Evolutionary conservation across 75 land plant species (phyloP), one percentile per base, ranked within the genome.

Genomic region (Gnetum montanum): DNA sequence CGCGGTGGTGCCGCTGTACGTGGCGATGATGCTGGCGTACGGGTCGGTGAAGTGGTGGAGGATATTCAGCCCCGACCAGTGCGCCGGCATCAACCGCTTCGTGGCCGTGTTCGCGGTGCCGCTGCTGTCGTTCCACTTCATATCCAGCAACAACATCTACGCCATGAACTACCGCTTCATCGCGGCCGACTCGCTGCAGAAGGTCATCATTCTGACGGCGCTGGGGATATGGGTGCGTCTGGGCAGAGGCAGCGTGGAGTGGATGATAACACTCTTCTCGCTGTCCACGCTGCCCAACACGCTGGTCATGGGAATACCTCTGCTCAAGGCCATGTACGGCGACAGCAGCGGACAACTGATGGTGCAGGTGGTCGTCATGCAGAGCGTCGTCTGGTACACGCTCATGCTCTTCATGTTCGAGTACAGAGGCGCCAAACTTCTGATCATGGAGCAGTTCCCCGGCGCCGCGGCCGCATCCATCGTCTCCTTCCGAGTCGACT

Each of bases 31-130:
- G 40, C 46, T 87, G 36, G 97, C 97, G 10, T 87, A 86, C 53
- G 97, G 97, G 28, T 83, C 93, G 1, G 93, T 86, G 34, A 91
- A 76, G 59, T 91, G 97, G 97, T 90, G 96, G 96, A 63, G 64
- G 60, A 90, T 90, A 58, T 78, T 90, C 47, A 64, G 70, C 15
- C 97, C 97, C 1, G 78, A 74, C 51, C 97, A 91, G 37, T 91
- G 97, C 72, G 75, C 85, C 6, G 97, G 97, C 48, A 87, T 91
- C 66, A 91, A 91, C 78, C 82, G 97, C 5, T 91, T 91, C 57
- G 97, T 91, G 15, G 93, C 97, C 3, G 74, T 91, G 25, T 91
- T 91, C 60, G 97, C 97, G 8, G 97, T 91, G 43, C 97, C 97
- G 0, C 69, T 91, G 46, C 83, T 91, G 23, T 91, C 97, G 33